Evolutionary conservation across 23 red algal species (phyloP).

Genomic region (Gracilariopsis chorda): DNA sequence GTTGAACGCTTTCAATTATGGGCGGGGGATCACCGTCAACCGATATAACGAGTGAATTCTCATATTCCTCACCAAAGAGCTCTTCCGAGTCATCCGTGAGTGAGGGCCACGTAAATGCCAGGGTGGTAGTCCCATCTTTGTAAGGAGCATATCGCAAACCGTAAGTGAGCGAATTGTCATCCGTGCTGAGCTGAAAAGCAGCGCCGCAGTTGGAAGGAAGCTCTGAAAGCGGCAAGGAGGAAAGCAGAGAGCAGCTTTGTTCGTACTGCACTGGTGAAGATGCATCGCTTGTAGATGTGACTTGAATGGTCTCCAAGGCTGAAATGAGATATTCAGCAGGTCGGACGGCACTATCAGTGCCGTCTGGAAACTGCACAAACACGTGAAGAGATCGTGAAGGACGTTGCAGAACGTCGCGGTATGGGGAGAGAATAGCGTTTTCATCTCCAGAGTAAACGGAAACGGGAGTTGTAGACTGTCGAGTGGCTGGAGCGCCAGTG

Average conservation of each 20-base stretch:
- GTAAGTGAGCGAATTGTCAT: not conserved
- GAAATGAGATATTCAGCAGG: not conserved
- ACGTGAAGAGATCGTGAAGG: conserved; percentile 2
- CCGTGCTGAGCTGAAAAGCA: not conserved
- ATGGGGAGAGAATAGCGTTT: not conserved
- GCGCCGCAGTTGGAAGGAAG: not conserved
- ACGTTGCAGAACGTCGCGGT: conserved; percentile 1
- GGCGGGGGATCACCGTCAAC: conserved; percentile 49
- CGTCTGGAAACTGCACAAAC: conserved; percentile 48
- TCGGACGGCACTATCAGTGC: not conserved
- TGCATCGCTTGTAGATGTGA: conserved; percentile 1
- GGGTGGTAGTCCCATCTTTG: conserved; percentile 13
- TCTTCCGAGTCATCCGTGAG: not conserved
- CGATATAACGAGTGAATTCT: conserved; percentile 16
- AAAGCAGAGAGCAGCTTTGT: not conserved
- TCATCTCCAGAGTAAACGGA: conserved; percentile 11
- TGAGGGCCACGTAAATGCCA: conserved; percentile 17
- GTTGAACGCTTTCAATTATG: conserved; percentile 12
- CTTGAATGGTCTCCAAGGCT: not conserved
- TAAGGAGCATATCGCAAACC: conserved; percentile 34
- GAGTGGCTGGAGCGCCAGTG: not conserved
- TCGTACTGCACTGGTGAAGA: conserved; percentile 30
- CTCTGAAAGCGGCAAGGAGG: not conserved
- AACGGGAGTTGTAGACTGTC: not conserved
- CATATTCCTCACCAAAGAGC: conserved; percentile 9